phyloP scores from a whole-genome alignment of 176 grass and related monocot species.

The Chrysopogon serrulatus region DNA sequence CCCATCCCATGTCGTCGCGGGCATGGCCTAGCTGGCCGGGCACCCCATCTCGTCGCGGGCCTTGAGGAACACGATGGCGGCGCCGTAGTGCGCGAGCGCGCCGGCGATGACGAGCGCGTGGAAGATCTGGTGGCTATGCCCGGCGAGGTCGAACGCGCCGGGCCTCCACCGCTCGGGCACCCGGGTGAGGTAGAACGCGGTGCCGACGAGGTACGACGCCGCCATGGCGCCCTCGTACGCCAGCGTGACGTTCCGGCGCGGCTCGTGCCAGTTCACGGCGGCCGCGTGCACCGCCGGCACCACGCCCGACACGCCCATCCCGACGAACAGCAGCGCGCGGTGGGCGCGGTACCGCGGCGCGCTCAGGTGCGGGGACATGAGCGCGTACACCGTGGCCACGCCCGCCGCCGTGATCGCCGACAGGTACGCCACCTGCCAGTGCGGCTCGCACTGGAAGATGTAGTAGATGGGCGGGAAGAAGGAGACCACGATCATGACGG shows the following conservation, averaged over 20 bases:
- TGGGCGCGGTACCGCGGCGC: conserved; percentile 50
- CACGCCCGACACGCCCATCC: conserved; percentile 82
- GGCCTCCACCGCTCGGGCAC: conserved; percentile 86
- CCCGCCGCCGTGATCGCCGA: conserved; percentile 64
- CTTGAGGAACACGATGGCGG: conserved; percentile 66
- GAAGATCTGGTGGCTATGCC: conserved; percentile 95
- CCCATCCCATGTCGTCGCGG: conserved; percentile 51
- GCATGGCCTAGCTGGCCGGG: conserved; percentile 25
- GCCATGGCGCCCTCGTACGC: conserved; percentile 88
- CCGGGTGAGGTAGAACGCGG: conserved; percentile 62
- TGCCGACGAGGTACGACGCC: conserved; percentile 51
- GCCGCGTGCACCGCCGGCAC: conserved; percentile 73
- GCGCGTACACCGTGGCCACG: conserved; percentile 55
- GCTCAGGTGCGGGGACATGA: conserved; percentile 64
- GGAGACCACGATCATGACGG: conserved; percentile 83
- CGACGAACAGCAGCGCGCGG: conserved; percentile 74
- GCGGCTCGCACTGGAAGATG: conserved; percentile 87
- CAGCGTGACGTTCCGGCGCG: conserved; percentile 54
- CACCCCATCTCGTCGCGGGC: conserved; percentile 57
- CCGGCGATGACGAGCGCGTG: conserved; percentile 85
- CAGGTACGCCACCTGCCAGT: conserved; percentile 69
- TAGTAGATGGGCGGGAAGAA: conserved; percentile 99
- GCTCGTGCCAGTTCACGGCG: conserved; percentile 77
- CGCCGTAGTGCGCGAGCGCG: conserved; percentile 79
- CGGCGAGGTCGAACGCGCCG: conserved; percentile 68